phyloP scores from a whole-genome alignment of 2,329 filamentous ascomycete species.

The Penicillium sp. region DNA sequence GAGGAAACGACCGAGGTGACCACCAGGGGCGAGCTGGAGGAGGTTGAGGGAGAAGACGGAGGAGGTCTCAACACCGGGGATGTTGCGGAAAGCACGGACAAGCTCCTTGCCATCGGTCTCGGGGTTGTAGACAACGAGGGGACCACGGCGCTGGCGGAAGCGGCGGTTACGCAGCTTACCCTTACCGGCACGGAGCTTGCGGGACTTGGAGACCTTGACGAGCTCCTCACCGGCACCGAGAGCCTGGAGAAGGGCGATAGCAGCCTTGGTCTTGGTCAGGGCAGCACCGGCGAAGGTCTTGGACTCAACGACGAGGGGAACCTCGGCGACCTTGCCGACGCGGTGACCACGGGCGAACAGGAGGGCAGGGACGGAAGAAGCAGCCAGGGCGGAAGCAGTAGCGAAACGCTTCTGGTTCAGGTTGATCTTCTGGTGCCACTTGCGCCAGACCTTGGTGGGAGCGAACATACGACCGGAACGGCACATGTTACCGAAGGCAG shows the following conservation, averaged over 20 bases:
- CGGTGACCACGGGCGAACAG: slow-evolving; percentile 97
- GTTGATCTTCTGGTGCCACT: slow-evolving; percentile 99
- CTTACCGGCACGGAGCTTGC: slow-evolving; percentile 98
- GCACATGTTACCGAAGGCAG: slow-evolving; percentile 99
- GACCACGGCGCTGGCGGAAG: slow-evolving; percentile 95
- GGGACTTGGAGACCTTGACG: slow-evolving; percentile 92
- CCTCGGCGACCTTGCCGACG: slow-evolving; percentile 87
- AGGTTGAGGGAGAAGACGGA: slow-evolving; percentile 95
- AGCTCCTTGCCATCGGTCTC: slow-evolving; percentile 94
- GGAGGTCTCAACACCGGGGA: slow-evolving; percentile 95
- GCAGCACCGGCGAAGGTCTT: slow-evolving; percentile 78
- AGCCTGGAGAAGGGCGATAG: slow-evolving; percentile 82
- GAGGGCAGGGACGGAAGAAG: slow-evolving; percentile 90
- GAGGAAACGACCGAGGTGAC: slow-evolving; percentile 98
- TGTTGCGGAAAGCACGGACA: slow-evolving; percentile 95
- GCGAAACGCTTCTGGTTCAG: slow-evolving; percentile 98
- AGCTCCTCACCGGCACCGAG: slow-evolving; percentile 88
- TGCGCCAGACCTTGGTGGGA: slow-evolving; percentile 99
- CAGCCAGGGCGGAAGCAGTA: slow-evolving; percentile 94
- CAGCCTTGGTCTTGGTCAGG: slow-evolving; percentile 83
- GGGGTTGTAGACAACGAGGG: slow-evolving; percentile 96
- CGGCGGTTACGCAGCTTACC: slow-evolving; percentile 97
- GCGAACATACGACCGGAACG: slow-evolving; percentile 99
- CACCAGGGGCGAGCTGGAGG: slow-evolving; percentile 97
- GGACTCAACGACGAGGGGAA: slow-evolving; percentile 94